Conservation (phyloP, 2,329 filamentous ascomycete species). For the Arthroderma sp. region DNA sequence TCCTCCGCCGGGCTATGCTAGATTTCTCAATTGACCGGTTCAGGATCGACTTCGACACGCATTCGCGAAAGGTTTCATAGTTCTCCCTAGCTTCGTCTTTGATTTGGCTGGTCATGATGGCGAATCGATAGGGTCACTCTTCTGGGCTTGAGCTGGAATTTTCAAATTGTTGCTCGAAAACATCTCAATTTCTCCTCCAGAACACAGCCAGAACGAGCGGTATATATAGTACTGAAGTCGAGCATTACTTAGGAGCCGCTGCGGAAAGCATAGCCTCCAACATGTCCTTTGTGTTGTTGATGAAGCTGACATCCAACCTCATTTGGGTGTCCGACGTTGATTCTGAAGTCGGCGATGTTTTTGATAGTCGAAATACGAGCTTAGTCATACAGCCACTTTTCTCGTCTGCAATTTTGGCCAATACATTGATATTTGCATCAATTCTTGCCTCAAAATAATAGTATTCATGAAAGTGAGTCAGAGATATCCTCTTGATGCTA, state of each 20-base stretch:
- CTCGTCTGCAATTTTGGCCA: not conserved
- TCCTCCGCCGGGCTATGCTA: constrained; percentile 25
- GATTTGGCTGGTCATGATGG: not conserved
- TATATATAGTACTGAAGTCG: not conserved
- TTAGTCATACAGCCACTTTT: not conserved
- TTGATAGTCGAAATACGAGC: constrained; percentile 2
- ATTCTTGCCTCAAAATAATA: not conserved
- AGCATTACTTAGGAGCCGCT: not conserved
- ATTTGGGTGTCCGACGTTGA: not conserved
- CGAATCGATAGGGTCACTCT: not conserved
- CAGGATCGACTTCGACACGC: constrained; percentile 57
- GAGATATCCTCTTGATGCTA: too few species aligned
- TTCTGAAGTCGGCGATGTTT: not conserved
- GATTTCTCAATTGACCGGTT: constrained; percentile 45
- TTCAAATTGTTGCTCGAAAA: not conserved
- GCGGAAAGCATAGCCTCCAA: not conserved
- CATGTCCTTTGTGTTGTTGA: not conserved
- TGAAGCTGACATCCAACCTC: constrained; percentile 15
- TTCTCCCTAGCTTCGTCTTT: constrained; percentile 30
- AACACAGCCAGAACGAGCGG: too few species aligned
- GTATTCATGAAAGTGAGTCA: too few species aligned
- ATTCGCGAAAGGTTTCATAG: constrained; percentile 61
- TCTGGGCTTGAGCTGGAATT: not conserved
- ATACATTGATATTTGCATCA: too few species aligned
- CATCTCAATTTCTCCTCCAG: not conserved